A percentile compares a stretch with the other conserved stretches of the same genome.
These are phyloP conservation scores for Lantana camara DNA, from an alignment of 257 asterid genomes.

Conservation along the genomic window DNA sequence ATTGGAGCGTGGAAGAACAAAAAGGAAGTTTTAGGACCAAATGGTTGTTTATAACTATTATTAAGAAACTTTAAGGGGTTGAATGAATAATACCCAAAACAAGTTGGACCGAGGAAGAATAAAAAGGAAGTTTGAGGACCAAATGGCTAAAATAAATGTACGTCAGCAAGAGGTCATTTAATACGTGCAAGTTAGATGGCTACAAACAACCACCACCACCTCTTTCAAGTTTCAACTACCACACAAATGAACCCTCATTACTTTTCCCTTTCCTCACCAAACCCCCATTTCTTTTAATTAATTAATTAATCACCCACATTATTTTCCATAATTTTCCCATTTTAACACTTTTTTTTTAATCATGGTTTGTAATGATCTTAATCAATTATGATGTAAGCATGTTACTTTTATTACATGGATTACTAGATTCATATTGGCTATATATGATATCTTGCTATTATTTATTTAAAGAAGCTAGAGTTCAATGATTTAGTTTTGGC, in stretches of 20 bases:
- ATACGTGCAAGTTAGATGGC: background rate
- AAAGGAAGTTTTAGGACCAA: background rate
- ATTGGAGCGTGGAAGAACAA: too few relatives aligned
- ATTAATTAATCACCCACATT: background rate
- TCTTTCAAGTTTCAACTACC: conserved; percentile 29
- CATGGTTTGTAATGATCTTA: too few relatives aligned
- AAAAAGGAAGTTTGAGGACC: too few relatives aligned
- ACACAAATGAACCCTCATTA: conserved; percentile 6
- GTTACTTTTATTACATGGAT: too few relatives aligned
- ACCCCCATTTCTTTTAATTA: conserved; percentile 1
- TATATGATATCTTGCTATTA: too few relatives aligned
- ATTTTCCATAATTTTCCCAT: background rate
- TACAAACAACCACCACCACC: conserved; percentile 24
- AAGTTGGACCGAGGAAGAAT: too few relatives aligned
- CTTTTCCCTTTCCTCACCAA: conserved; percentile 22
- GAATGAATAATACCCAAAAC: too few relatives aligned
- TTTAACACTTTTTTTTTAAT: background rate
- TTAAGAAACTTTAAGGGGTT: too few relatives aligned
- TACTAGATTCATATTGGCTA: too few relatives aligned
- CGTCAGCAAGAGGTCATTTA: conserved; percentile 22
- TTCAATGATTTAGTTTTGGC: too few relatives aligned
- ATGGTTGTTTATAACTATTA: background rate
- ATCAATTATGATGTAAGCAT: too few relatives aligned
- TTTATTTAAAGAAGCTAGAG: too few relatives aligned
- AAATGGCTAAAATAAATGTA: background rate